Evolutionary conservation across 1,139 yeast genomes (phyloP).

Genomic region (Pneumocystis sp.): DNA sequence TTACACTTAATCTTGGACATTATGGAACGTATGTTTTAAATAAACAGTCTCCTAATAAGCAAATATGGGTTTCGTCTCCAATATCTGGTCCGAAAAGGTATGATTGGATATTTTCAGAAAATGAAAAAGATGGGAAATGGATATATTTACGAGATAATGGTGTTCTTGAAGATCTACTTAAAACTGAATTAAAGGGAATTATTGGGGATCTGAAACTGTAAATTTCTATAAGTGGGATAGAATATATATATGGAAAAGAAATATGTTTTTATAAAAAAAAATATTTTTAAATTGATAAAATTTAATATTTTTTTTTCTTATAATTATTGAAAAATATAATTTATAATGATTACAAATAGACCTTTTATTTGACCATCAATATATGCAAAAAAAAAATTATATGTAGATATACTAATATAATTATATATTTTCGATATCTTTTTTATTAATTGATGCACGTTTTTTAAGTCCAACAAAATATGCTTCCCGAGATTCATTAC

Average conservation of each 20-base stretch:
- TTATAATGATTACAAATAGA: too few species aligned
- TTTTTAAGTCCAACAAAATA: slow-evolving; percentile 54
- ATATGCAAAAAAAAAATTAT: neutral
- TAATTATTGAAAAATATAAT: too few species aligned
- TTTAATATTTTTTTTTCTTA: too few species aligned
- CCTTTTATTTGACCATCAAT: too few species aligned
- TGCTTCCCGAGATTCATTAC: slow-evolving; percentile 50
- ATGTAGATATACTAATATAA: neutral
- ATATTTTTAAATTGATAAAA: neutral
- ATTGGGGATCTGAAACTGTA: slow-evolving; percentile 2
- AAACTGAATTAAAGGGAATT: slow-evolving; percentile 19
- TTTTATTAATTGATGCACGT: slow-evolving; percentile 19
- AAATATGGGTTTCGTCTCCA: slow-evolving; percentile 86
- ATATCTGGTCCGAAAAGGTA: slow-evolving; percentile 73
- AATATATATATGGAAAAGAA: neutral
- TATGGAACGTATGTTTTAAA: slow-evolving; percentile 75
- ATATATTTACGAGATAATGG: slow-evolving; percentile 26
- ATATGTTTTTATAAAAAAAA: neutral
- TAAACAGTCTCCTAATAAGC: slow-evolving; percentile 88
- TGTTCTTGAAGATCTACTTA: slow-evolving; percentile 25
- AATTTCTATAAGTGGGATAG: neutral
- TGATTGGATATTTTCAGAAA: slow-evolving; percentile 13
- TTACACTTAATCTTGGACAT: slow-evolving; percentile 51
- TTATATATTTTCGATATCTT: neutral
- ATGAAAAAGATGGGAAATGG: slow-evolving; percentile 27